These are phyloP conservation scores for Colletotrichum musae DNA, from an alignment of 2,329 filamentous ascomycete genomes.

Conservation along the genomic window DNA sequence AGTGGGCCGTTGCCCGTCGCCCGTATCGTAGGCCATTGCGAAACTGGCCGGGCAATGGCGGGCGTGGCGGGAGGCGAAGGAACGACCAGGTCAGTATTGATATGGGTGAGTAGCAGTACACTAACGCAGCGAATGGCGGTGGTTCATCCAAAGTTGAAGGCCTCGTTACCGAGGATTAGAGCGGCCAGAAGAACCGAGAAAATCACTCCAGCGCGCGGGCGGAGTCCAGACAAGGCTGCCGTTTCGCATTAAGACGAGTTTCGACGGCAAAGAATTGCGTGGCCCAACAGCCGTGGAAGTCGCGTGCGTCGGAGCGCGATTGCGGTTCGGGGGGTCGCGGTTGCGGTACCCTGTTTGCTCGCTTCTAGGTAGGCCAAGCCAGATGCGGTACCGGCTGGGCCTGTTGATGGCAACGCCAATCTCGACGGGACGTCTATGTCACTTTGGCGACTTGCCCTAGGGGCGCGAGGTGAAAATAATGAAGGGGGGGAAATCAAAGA, in stretches of 20 bases:
- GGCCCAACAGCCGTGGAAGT: slow-evolving; percentile 17
- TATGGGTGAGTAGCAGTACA: background rate
- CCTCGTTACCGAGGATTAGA: background rate
- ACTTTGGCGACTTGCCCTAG: no score
- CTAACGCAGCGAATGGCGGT: slow-evolving; percentile 1
- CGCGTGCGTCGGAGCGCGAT: slow-evolving; percentile 8
- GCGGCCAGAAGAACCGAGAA: background rate
- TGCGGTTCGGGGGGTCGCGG: no score
- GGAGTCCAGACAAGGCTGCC: slow-evolving; percentile 2
- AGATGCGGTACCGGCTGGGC: background rate
- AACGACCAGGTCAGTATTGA: slow-evolving; percentile 1
- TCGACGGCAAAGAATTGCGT: slow-evolving; percentile 1
- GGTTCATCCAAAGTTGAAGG: slow-evolving; percentile 19
- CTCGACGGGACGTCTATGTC: no score
- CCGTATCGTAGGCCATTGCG: slow-evolving; percentile 30
- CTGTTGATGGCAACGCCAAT: no score
- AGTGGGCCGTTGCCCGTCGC: slow-evolving; percentile 17
- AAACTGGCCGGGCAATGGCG: background rate
- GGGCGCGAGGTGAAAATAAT: no score
- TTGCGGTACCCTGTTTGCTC: slow-evolving; percentile 3
- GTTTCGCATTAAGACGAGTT: slow-evolving; percentile 34
- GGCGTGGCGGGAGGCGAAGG: background rate
- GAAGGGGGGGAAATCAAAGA: no score
- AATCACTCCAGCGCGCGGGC: slow-evolving; percentile 8
- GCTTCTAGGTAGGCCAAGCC: no score